Percentiles rank a stretch among this genome's conserved stretches.
phyloP scores from a whole-genome alignment of 1,139 yeast species.

The Saccharomyces hybrid region DNA sequence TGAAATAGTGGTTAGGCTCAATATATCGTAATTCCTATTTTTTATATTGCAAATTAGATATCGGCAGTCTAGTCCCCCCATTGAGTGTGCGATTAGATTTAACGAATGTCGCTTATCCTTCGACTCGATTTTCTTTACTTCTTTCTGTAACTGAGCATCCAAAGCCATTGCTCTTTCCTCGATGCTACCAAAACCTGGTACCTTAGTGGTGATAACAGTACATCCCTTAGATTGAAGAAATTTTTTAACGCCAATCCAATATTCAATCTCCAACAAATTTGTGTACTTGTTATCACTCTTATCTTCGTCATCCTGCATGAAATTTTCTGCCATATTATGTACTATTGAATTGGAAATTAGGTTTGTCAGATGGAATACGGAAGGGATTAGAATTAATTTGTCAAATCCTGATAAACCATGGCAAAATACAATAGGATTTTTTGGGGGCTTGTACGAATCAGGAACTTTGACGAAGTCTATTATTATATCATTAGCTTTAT shows the following conservation, averaged over 20 bases:
- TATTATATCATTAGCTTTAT: background rate
- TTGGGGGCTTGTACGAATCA: constrained; percentile 34
- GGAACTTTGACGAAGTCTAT: background rate
- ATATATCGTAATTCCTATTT: constrained; percentile 44
- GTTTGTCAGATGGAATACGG: constrained; percentile 29
- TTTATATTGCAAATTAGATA: constrained; percentile 56
- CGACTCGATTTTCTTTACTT: constrained; percentile 34
- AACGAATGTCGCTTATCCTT: constrained; percentile 31
- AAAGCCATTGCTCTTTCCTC: constrained; percentile 59
- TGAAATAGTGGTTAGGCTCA: constrained; percentile 72
- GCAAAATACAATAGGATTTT: constrained; percentile 65
- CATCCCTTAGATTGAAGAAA: constrained; percentile 57
- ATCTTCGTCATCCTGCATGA: constrained; percentile 16
- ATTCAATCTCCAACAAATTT: constrained; percentile 47
- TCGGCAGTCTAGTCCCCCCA: constrained; percentile 89
- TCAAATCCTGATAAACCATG: constrained; percentile 86
- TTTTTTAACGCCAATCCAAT: constrained; percentile 74
- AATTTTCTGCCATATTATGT: constrained; percentile 17
- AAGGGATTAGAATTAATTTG: constrained; percentile 45
- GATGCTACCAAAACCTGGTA: constrained; percentile 77
- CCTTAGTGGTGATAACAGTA: constrained; percentile 63
- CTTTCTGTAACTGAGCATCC: constrained; percentile 43
- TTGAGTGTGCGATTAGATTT: constrained; percentile 82
- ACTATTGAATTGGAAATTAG: constrained; percentile 21
- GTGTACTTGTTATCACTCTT: constrained; percentile 15